These are phyloP conservation scores for Bruguiera sexangula DNA, from an alignment of 345 rosid species.

Conservation along the genomic window DNA sequence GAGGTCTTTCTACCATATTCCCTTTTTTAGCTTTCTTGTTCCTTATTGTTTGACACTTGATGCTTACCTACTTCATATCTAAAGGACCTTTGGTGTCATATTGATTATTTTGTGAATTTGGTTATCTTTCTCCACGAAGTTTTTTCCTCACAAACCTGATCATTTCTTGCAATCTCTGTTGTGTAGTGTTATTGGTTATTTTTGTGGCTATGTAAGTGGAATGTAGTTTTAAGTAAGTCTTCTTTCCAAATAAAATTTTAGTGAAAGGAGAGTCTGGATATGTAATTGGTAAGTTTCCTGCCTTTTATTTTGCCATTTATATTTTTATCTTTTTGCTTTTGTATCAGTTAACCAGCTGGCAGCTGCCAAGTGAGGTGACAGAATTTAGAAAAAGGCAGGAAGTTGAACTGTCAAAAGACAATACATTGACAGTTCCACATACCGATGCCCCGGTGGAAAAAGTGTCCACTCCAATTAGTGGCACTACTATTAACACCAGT, in stretches of 20 bases:
- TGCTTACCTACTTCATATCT: no score
- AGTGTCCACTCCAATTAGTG: constrained; percentile 47
- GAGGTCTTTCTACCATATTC: no score
- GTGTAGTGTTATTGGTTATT: not conserved
- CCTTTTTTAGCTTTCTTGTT: no score
- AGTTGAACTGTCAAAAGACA: constrained; percentile 43
- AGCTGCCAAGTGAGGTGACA: constrained; percentile 75
- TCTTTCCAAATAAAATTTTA: not conserved
- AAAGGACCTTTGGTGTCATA: no score
- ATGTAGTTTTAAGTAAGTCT: not conserved
- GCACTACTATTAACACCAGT: constrained; percentile 76
- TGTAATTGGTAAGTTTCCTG: no score
- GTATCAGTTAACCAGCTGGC: constrained; percentile 92
- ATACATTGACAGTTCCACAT: constrained; percentile 33
- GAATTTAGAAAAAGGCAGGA: constrained; percentile 69
- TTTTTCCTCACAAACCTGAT: not conserved
- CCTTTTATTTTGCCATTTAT: not conserved
- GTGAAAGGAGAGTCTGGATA: not conserved
- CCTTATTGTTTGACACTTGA: no score
- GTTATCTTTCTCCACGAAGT: not conserved
- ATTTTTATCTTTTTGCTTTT: constrained; percentile 8
- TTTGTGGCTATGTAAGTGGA: not conserved
- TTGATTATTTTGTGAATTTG: no score
- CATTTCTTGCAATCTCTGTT: not conserved
- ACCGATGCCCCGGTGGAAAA: constrained; percentile 47